Evolutionary conservation across 495 filamentous ascomycete genomes (phyloP), one percentile per base, ranked within the genome.

Genomic region (Pyronema domesticum): DNA sequence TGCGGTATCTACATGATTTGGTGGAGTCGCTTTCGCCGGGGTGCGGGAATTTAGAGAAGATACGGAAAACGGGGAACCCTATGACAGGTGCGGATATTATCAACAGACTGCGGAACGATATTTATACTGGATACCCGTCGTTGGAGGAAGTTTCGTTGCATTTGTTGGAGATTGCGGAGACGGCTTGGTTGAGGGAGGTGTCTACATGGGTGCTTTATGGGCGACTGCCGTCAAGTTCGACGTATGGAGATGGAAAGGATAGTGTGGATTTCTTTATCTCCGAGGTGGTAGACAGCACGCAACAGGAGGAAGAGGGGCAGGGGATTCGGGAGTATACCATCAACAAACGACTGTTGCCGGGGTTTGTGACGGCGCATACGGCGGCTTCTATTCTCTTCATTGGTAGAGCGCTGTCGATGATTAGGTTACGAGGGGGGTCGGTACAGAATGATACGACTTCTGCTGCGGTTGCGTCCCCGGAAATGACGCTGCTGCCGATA

Each of bases 181-280:
- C 74, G 13, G 83, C 88, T 9, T 98, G 91, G 91, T 72, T 98
- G 67, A 82, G 85, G 63, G 86, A 94, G 65, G 70, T 89, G 6
- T 82, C 85, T 2, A 82, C 83, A 52, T 98, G 89, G 89, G 71
- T 95, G 6, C 67, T 95, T 10, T 93, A 94, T 66, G 91, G 91
- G 6, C 77, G 81, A 43, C 69, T 93, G 56, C 87, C 91, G 0
- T 68, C 71, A 47, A 49, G 54, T 11, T 53, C 49, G 14, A 67
- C 61, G 23, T 80, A 82, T 60, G 85, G 83, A 6, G 75, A 71
- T 4, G 53, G 17, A 44, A 43, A 45, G 18, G 51, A 43, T 4
- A 55, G 67, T n/a, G 69, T 72, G 0, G 91, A 95, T 67, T 95
- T 95, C 64, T 94, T 89, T 65, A 79, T 95, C 39, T 72, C 74